Evolutionary conservation across 768 basidiomycete genomes (phyloP).

Genomic region (Boletus eberwhitei): DNA sequence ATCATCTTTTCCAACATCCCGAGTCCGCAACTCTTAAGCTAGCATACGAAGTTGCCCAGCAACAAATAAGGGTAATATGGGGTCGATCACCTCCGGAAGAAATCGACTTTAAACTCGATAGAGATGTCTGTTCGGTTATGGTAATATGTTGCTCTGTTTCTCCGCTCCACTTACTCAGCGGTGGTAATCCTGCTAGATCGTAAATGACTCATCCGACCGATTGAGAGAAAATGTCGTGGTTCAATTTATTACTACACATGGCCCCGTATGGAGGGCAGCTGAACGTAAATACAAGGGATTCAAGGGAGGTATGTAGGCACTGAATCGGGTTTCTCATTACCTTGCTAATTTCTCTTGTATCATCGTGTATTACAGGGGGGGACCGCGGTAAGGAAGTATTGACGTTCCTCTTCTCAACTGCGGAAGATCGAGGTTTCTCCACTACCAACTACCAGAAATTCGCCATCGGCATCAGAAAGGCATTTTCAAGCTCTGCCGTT

Average conservation of each 20-base stretch:
- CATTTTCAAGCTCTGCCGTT: neutral
- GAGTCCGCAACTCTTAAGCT: slow-evolving; percentile 12
- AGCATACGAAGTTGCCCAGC: slow-evolving; percentile 5
- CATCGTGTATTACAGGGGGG: slow-evolving; percentile 13
- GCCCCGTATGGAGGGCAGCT: slow-evolving; percentile 1
- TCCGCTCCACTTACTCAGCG: neutral
- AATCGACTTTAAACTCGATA: slow-evolving; percentile 17
- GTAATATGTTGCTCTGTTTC: slow-evolving; percentile 8
- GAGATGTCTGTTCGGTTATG: slow-evolving; percentile 9
- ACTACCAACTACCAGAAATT: slow-evolving; percentile 23
- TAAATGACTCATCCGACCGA: slow-evolving; percentile 8
- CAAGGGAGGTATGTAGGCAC: slow-evolving; percentile 22
- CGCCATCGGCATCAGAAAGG: slow-evolving; percentile 9
- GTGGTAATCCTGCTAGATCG: slow-evolving; percentile 17
- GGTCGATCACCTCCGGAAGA: slow-evolving; percentile 10
- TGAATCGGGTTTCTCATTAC: neutral
- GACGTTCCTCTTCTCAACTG: slow-evolving; percentile 24
- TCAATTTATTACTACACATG: slow-evolving; percentile 11
- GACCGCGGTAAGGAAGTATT: slow-evolving; percentile 3
- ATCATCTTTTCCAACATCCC: slow-evolving; percentile 14
- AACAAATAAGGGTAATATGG: slow-evolving; percentile 9
- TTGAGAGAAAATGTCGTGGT: slow-evolving; percentile 22
- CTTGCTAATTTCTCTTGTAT: neutral
- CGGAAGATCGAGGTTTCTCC: slow-evolving; percentile 15
- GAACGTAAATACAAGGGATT: slow-evolving; percentile 21